Evolutionary conservation across 2,329 filamentous ascomycete genomes (phyloP), one percentile per base, ranked within the genome.

Genomic region (Pestalotiopsis sp.): DNA sequence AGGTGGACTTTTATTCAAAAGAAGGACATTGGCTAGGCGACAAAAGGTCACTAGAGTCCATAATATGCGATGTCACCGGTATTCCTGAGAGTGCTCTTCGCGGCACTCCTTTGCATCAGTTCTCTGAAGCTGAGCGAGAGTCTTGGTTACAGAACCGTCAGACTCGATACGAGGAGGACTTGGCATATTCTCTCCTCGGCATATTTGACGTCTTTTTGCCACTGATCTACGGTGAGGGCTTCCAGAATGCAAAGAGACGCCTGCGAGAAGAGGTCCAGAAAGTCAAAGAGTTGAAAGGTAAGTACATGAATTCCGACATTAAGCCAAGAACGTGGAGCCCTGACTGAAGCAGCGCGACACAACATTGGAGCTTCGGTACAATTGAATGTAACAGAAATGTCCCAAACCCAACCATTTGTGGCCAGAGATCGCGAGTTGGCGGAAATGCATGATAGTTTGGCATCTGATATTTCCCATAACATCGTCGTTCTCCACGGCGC

Each of bases 381-480:
- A 20, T 76, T 80, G 52, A 77, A 74, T 41, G 71, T 79, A 36
- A 69, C 70, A 25, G 68, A 71, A 66, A 71, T 75, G 71, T 70
- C 72, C 56, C 72, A 77, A 31, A 73, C 71, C 60, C 68, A 74
- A 68, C 59, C 77, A 58, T 79, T 80, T 68, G 75, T 80, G 17
- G 77, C 73, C 49, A 74, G 78, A 72, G 66, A 76, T 59, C 57
- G 71, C 17, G 76, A 80, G 70, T 73, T 80, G 1, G 64, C 58
- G 49, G 71, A 75, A 57, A 80, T 81, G 66, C 74, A 75, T 58
- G 67, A 66, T 36, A 69, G 31, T 66, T 74, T 80, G 64, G 64
- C 62, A 12, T 67, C 74, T 27, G 68, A 77, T 70, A 72, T 73
- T 23, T 72, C 69, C 64, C 75, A 74, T 67, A 68, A 68, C 12